Evolutionary conservation across 352 stramenopile species (phyloP), one percentile per base, ranked within the genome.

Genomic region (Phytopythium delawarense): DNA sequence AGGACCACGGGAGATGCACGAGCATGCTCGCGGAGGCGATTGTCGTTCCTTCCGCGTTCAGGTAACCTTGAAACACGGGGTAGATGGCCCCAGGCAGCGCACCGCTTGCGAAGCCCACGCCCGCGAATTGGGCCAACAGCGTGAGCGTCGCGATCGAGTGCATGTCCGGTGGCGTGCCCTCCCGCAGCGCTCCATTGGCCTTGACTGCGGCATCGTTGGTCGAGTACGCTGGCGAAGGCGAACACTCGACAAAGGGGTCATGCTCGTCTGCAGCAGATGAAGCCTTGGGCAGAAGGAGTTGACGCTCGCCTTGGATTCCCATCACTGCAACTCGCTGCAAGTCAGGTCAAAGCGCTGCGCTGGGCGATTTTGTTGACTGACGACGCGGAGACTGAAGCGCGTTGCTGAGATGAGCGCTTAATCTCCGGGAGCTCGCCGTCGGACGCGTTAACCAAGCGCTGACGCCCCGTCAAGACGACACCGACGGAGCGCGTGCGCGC

Each of bases 1-100:
- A 85, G 15, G 70, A 83, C 76, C 78, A 89, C 11, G 76, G 72
- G 0, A 89, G 45, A n/a, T 84, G 66, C 18, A 89, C 68, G 7
- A 89, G 55, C 40, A 83, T 32, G 2, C 55, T 74, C 7, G 79
- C 79, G 4, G 77, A 84, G 25, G 78, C 69, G 42, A 86, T 64
- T 34, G 75, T 79, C 20, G 75, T 86, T 57, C 79, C 77, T 66
- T 85, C 72, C 18, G 76, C 71, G 34, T 84, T 83, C 18, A 89
- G 59, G 57, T 89, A 89, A 30, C 64, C 67, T 35, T 87, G 75
- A 12, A 87, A 59, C n/a, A 89, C 57, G 0, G 80, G 80, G 57
- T 89, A 88, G 55, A 85, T 78, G 42, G 81, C 55, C 9, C 65
- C 71, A 0, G 78, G 78, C 2, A 88, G 58, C 7, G 75, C 63